A percentile compares a stretch with the other conserved stretches of the same genome.
Evolutionary conservation across 2,329 filamentous ascomycete species (phyloP).

Genomic region (Aureobasidium subglaciale): DNA sequence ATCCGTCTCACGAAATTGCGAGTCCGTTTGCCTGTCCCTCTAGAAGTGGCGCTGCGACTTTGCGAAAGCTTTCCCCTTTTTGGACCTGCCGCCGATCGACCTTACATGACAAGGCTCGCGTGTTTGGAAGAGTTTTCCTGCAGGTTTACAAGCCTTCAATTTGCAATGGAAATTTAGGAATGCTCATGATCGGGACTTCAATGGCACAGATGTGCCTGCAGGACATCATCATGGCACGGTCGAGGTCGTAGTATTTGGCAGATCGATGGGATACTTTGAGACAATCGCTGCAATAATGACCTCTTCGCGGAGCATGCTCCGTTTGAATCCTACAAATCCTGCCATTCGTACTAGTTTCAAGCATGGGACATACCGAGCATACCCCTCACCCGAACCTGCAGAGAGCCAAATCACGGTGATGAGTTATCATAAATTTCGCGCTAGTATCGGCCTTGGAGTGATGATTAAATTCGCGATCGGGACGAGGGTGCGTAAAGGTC

Average conservation of each 20-base stretch:
- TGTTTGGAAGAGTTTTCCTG: neutral
- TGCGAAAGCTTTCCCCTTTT: neutral
- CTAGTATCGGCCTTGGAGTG: neutral
- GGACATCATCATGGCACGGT: no score
- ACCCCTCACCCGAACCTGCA: no score
- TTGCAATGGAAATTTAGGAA: no score
- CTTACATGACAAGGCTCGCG: neutral
- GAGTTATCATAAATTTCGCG: neutral
- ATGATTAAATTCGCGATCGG: neutral
- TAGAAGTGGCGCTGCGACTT: neutral
- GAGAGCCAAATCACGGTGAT: no score
- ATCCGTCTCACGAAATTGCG: neutral
- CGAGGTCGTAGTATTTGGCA: no score
- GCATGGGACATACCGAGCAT: no score
- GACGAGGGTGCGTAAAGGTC: neutral
- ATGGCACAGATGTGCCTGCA: no score
- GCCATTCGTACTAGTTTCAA: no score
- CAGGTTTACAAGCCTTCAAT: no score
- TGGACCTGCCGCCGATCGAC: conserved; percentile 5
- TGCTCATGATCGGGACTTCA: no score
- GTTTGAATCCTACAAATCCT: neutral
- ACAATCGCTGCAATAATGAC: no score
- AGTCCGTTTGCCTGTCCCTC: neutral
- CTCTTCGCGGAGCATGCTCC: neutral
- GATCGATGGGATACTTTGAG: no score